A percentile compares a stretch with the other conserved stretches of the same genome.
These are phyloP conservation scores for Sodiomyces alkalinus DNA, from an alignment of 2,329 filamentous ascomycete species.

Conservation along the genomic window DNA sequence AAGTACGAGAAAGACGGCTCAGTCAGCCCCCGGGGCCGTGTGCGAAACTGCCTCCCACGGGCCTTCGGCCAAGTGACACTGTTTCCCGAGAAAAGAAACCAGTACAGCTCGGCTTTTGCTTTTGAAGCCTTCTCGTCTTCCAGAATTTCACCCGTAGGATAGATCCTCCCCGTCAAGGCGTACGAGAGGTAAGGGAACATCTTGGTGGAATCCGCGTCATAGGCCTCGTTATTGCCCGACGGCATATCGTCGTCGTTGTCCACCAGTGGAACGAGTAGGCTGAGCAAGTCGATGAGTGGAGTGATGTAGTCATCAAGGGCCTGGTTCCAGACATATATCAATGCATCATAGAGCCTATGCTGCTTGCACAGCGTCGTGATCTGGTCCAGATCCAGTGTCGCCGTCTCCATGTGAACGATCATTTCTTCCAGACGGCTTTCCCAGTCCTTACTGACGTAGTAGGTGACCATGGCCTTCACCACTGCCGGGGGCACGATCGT, in stretches of 20 bases:
- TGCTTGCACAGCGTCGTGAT: constrained; percentile 82
- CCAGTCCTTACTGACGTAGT: constrained; percentile 64
- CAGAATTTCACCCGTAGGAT: constrained; percentile 69
- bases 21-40: constrained; percentile 34
- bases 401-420: constrained; percentile 81
- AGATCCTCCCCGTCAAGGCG: constrained; percentile 75
- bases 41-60: constrained; percentile 43
- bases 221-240: constrained; percentile 44
- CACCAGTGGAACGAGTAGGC: constrained; percentile 47
- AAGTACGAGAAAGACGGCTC: constrained; percentile 78
- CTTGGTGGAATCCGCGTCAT: constrained; percentile 63
- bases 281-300: constrained; percentile 69
- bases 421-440: constrained; percentile 79
- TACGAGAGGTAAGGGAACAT: constrained; percentile 93
- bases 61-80: constrained; percentile 60
- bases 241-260: constrained; percentile 39
- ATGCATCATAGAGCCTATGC: constrained; percentile 81
- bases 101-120: constrained; percentile 82
- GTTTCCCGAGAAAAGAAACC: constrained; percentile 82
- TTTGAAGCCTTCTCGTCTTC: constrained; percentile 54
- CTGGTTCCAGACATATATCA: constrained; percentile 95
- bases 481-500: constrained; percentile 64
- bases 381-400: constrained; percentile 86
- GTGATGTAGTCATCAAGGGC: constrained; percentile 81
- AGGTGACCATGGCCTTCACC: constrained; percentile 70